A percentile compares a stretch with the other conserved stretches of the same genome.
These are phyloP conservation scores for Nephelium lappaceum DNA, from an alignment of 345 rosid species.

Conservation along the genomic window DNA sequence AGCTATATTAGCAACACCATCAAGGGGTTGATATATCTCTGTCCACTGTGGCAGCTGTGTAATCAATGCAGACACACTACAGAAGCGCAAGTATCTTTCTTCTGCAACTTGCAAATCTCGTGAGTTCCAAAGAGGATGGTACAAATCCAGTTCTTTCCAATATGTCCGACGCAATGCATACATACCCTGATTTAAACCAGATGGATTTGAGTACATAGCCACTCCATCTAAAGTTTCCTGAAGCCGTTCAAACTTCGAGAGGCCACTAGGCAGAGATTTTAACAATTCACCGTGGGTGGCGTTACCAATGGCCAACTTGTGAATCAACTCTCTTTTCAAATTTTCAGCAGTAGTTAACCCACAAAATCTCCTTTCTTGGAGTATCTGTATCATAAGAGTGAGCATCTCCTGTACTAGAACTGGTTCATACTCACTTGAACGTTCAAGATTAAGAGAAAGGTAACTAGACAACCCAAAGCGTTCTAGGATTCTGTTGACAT, in stretches of 20 bases:
- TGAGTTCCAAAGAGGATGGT: conserved; percentile 86
- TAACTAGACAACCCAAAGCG: conserved; percentile 85
- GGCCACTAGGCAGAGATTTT: conserved; percentile 78
- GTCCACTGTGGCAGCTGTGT: conserved; percentile 89
- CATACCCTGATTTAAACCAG: conserved; percentile 92
- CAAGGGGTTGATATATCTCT: conserved; percentile 73
- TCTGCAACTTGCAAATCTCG: conserved; percentile 93
- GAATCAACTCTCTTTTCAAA: conserved; percentile 84
- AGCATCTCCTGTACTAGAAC: conserved; percentile 89
- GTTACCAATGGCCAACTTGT: conserved; percentile 86
- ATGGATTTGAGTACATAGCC: conserved; percentile 78
- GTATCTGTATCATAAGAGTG: conserved; percentile 74
- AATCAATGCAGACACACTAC: conserved; percentile 72
- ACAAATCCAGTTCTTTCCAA: conserved; percentile 96
- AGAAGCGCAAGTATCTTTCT: conserved; percentile 82
- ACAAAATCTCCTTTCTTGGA: conserved; percentile 91
- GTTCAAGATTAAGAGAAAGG: conserved; percentile 54
- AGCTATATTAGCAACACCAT: conserved; percentile 66
- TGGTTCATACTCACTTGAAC: conserved; percentile 79
- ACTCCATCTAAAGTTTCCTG: conserved; percentile 79
- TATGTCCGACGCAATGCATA: conserved; percentile 70
- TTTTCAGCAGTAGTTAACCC: conserved; percentile 71
- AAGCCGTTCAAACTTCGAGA: conserved; percentile 72
- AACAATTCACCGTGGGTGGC: conserved; percentile 87
- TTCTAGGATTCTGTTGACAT: conserved; percentile 61